phyloP scores from a whole-genome alignment of 2,329 filamentous ascomycete species.

The Apiospora rasikravindrae region DNA sequence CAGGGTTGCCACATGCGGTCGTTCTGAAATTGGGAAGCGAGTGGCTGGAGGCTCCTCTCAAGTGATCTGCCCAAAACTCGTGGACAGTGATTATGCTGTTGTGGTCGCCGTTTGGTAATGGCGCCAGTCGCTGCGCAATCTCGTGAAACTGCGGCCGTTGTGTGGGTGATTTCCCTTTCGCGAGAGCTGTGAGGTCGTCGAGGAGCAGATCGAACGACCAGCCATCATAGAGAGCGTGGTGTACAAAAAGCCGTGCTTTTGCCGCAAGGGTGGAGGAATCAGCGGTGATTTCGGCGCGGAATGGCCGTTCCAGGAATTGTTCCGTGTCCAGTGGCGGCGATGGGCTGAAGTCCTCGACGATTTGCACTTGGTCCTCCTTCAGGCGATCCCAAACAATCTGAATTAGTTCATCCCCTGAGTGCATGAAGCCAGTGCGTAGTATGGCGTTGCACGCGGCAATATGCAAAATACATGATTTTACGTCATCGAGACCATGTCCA shows the following conservation, averaged over 20 bases:
- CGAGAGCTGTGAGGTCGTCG: conserved; percentile 64
- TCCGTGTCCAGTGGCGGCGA: conserved; percentile 46
- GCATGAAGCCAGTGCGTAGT: conserved; percentile 74
- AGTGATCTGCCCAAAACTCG: conserved; percentile 73
- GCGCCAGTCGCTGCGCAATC: conserved; percentile 54
- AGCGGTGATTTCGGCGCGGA: conserved; percentile 61
- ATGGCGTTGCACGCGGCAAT: conserved; percentile 66
- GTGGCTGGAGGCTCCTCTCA: conserved; percentile 61
- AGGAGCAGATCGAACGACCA: conserved; percentile 84
- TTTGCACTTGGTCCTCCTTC: conserved; percentile 46
- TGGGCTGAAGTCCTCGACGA: conserved; percentile 45
- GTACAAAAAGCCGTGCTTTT: conserved; percentile 59
- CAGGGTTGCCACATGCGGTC: conserved; percentile 31
- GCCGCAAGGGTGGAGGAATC: conserved; percentile 12
- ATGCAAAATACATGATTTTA: conserved; percentile 55
- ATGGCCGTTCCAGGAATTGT: conserved; percentile 58
- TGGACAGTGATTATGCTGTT: conserved; percentile 45
- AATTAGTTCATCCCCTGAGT: conserved; percentile 57
- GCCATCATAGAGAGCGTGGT: conserved; percentile 90
- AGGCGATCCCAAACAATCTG: conserved; percentile 69
- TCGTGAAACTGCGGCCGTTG: conserved; percentile 64
- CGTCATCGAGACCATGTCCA: conserved; percentile 37
- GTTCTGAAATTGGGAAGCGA: conserved; percentile 65
- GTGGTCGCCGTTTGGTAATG: conserved; percentile 31
- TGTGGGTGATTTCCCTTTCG: conserved; percentile 39